Evolutionary conservation across 1,139 yeast genomes (phyloP).

Genomic region (Candida sp.): DNA sequence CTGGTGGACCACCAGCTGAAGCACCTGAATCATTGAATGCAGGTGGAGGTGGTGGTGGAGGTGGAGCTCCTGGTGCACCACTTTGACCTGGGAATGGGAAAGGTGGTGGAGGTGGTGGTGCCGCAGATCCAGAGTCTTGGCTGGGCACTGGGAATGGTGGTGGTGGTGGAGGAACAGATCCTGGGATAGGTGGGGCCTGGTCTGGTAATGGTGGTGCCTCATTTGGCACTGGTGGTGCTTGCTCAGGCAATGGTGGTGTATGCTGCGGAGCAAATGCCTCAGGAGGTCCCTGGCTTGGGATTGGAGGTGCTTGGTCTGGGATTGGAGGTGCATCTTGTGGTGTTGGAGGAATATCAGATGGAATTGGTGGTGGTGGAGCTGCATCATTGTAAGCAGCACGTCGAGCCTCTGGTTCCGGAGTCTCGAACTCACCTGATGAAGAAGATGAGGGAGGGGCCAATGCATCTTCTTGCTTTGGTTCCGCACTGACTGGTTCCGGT

Average conservation of each 20-base stretch:
- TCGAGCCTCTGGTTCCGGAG: slow-evolving; percentile 11
- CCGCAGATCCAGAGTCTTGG: slow-evolving; percentile 13
- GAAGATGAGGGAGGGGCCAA: slow-evolving; percentile 8
- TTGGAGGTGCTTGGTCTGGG: slow-evolving; percentile 5
- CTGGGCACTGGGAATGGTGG: slow-evolving; percentile 15
- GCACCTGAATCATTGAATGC: slow-evolving; percentile 20
- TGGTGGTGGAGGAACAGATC: slow-evolving; percentile 14
- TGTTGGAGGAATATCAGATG: not conserved
- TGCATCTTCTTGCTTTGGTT: not conserved
- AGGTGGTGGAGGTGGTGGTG: slow-evolving; percentile 17
- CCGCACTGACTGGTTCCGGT: slow-evolving; percentile 5
- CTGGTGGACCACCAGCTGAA: slow-evolving; percentile 16
- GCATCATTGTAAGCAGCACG: not conserved
- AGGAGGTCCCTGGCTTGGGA: slow-evolving; percentile 6
- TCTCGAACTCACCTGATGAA: slow-evolving; percentile 12
- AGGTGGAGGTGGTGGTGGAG: slow-evolving; percentile 18
- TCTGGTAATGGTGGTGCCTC: slow-evolving; percentile 4
- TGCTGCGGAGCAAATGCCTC: too few relatives aligned
- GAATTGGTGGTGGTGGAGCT: slow-evolving; percentile 6
- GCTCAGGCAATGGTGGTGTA: not conserved
- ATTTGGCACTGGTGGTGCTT: slow-evolving; percentile 1
- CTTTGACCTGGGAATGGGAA: slow-evolving; percentile 18
- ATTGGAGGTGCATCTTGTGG: not conserved
- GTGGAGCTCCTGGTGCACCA: slow-evolving; percentile 16
- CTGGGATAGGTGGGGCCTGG: slow-evolving; percentile 11